Evolutionary conservation across 768 basidiomycete species (phyloP).

Genomic region (Pholiota microspora): DNA sequence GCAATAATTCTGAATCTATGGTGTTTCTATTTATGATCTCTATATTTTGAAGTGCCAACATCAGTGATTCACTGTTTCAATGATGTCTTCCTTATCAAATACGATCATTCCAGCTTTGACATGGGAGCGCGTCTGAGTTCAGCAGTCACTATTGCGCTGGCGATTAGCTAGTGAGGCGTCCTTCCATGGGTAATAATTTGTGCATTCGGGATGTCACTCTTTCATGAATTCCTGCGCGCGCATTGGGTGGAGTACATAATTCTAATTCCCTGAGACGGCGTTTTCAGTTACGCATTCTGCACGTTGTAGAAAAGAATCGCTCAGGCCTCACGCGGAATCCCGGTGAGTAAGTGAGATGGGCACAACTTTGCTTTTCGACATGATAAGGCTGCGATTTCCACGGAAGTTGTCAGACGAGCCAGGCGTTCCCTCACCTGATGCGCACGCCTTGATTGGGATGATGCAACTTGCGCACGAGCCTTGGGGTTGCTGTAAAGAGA

Average conservation of each 20-base stretch:
- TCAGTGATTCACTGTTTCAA: conserved; percentile 4
- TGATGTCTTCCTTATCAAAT: conserved; percentile 4
- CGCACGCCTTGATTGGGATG: neutral
- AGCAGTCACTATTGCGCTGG: neutral
- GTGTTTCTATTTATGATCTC: too few relatives aligned
- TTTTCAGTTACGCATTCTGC: too few relatives aligned
- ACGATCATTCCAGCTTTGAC: neutral
- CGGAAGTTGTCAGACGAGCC: conserved; percentile 7
- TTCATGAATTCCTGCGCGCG: too few relatives aligned
- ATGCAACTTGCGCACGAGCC: neutral
- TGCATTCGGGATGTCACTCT: neutral
- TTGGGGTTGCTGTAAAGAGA: neutral
- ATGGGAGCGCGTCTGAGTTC: neutral
- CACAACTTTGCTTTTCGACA: too few relatives aligned
- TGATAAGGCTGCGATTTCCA: conserved; percentile 17
- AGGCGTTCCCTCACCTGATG: neutral
- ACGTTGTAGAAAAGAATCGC: too few relatives aligned
- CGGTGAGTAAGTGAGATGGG: too few relatives aligned
- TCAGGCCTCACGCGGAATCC: too few relatives aligned
- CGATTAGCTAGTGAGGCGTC: neutral
- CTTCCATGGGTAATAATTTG: too few relatives aligned
- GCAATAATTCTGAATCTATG: neutral
- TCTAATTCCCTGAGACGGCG: too few relatives aligned
- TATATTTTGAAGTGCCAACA: neutral
- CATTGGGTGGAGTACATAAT: too few relatives aligned